These are phyloP conservation scores for Naganishia vaughanmartiniae DNA, from an alignment of 768 basidiomycete species.

Conservation along the genomic window DNA sequence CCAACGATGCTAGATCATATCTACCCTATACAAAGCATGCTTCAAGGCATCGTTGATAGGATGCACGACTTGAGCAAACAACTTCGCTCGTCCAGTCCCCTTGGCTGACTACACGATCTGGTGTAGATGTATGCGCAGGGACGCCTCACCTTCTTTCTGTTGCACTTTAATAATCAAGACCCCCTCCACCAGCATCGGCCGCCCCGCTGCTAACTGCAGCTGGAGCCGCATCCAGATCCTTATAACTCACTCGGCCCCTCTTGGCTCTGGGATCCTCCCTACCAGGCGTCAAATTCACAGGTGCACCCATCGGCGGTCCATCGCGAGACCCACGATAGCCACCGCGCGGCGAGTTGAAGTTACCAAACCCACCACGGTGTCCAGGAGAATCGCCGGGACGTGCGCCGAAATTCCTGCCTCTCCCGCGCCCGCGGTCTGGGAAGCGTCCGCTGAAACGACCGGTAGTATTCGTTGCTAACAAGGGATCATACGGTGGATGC, in stretches of 20 bases:
- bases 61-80: too few species aligned
- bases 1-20: too few species aligned
- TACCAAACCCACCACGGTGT: conserved; percentile 27
- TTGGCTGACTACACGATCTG: too few species aligned
- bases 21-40: too few species aligned
- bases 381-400: conserved; percentile 51
- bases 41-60: too few species aligned
- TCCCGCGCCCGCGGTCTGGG: conserved; percentile 36
- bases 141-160: background rate
- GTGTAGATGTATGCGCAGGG: background rate
- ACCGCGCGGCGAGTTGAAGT: conserved; percentile 41
- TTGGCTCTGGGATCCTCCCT: conserved; percentile 89
- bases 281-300: conserved; percentile 57
- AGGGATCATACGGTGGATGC: conserved; percentile 8
- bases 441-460: conserved; percentile 5
- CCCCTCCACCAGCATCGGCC: conserved; percentile 11
- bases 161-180: conserved; percentile 11
- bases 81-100: too few species aligned
- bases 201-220: conserved; percentile 61
- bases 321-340: conserved; percentile 57
- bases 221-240: conserved; percentile 91
- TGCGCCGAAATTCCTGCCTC: conserved; percentile 47
- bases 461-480: background rate
- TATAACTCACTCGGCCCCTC: conserved; percentile 85
- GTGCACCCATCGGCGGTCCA: conserved; percentile 25